phyloP scores from a whole-genome alignment of 2,329 filamentous ascomycete species.

The Talaromyces funiculosus region DNA sequence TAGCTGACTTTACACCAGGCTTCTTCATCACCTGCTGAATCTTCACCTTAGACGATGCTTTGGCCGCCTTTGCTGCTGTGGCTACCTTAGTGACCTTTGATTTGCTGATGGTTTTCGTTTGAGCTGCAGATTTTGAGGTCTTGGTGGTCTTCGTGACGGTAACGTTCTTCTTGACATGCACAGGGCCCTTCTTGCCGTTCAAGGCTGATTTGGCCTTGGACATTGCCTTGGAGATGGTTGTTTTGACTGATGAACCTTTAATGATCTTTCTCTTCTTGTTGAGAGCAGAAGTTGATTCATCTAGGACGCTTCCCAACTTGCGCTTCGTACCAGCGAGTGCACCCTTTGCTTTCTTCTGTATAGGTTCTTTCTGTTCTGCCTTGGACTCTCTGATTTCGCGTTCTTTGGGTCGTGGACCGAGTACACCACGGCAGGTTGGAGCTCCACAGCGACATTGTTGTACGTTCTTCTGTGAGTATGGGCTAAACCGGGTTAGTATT shows the following conservation, averaged over 20 bases:
- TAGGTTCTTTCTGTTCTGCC: conserved; percentile 20
- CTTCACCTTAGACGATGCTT: conserved; percentile 12
- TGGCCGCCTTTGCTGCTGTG: conserved; percentile 13
- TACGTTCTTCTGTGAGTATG: conserved; percentile 57
- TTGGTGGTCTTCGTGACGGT: conserved; percentile 17
- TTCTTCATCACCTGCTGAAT: not conserved
- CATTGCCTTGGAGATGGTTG: conserved; percentile 24
- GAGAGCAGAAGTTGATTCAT: conserved; percentile 23
- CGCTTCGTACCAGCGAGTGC: conserved; percentile 27
- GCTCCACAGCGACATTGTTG: conserved; percentile 60
- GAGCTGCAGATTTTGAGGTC: conserved; percentile 15
- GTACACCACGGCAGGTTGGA: conserved; percentile 55
- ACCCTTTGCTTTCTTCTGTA: conserved; percentile 15
- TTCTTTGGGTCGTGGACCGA: conserved; percentile 51
- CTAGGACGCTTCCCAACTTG: conserved; percentile 24
- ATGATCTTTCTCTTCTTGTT: conserved; percentile 30
- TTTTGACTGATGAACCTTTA: conserved; percentile 26
- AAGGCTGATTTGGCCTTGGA: conserved; percentile 20
- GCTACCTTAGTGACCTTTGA: conserved; percentile 21
- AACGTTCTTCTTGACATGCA: conserved; percentile 17
- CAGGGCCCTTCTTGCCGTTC: conserved; percentile 14
- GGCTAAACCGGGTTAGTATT: conserved; percentile 31
- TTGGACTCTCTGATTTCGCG: conserved; percentile 29
- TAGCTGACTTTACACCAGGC: not conserved
- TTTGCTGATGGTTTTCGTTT: conserved; percentile 17